A percentile compares a stretch with the other conserved stretches of the same genome.
Evolutionary conservation across 257 asterid species (phyloP).

Genomic region (Solanum stenotomum): DNA sequence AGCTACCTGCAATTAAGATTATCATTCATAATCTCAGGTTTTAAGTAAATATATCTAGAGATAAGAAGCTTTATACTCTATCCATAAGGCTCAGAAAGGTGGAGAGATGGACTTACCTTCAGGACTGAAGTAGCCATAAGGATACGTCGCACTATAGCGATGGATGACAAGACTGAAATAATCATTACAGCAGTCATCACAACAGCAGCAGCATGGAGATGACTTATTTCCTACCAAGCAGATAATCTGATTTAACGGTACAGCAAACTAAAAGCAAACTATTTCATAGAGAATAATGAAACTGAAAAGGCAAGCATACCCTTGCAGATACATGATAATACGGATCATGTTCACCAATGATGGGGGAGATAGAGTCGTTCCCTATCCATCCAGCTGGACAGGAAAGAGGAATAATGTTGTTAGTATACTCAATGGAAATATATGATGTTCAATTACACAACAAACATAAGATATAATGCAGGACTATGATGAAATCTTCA

Average conservation of each 20-base stretch:
- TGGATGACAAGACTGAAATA: constrained; percentile 71
- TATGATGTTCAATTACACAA: not conserved
- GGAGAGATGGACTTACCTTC: constrained; percentile 47
- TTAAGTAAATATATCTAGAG: not conserved
- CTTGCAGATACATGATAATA: constrained; percentile 83
- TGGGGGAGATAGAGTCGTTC: constrained; percentile 82
- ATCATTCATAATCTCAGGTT: not conserved
- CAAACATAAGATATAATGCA: not conserved
- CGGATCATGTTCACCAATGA: constrained; percentile 90
- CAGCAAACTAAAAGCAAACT: not conserved
- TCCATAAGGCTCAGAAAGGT: not conserved
- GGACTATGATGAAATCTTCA: not conserved
- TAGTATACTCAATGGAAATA: not conserved
- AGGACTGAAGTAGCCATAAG: constrained; percentile 97
- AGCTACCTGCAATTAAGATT: constrained; percentile 60
- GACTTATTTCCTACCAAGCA: constrained; percentile 66
- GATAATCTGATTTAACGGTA: constrained; percentile 5
- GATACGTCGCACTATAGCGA: constrained; percentile 90
- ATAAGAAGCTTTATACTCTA: not conserved
- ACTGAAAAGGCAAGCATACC: constrained; percentile 35
- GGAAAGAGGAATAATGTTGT: not conserved
- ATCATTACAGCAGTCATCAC: constrained; percentile 78
- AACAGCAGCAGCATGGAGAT: constrained; percentile 85
- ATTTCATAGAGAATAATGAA: not conserved
- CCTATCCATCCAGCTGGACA: constrained; percentile 98